Base-by-base conservation (phyloP, 2,329 filamentous ascomycete genomes). In the Botryosphaeria dothidea region DNA sequence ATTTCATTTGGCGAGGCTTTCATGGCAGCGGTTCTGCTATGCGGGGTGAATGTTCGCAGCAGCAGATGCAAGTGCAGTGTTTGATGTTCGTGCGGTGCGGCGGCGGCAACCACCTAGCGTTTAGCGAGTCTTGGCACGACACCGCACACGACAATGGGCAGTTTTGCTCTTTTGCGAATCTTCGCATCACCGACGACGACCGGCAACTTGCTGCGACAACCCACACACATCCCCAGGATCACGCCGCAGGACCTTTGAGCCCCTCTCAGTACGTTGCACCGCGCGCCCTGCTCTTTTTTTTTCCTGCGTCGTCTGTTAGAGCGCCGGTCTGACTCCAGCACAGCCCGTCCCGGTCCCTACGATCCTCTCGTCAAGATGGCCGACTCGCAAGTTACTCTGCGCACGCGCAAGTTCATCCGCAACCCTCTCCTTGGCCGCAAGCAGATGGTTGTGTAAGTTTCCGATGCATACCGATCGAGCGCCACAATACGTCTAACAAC, bases 361-460 rank as follows among this genome's bases (percentile, higher is more conserved):
- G 64, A 75, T 70, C 75, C 69, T 49, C 29, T 52, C 51, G 48
- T 62, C 77, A 96, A 84, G 83, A 97, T 97, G 94, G 91, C 93
- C 85, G 91, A 93, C 85, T 79, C 80, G 71, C 82, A 83, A 77
- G 81, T 84, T 71, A 84, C 82, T 71, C 75, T 84, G 79, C 82
- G 95, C 87, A 99, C 95, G 85, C 94, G 95, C 92, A 98, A 98
- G 88, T 99, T 99, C 92, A 96, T 98, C 86, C 92, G 93, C 87
- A 99, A 99, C 90, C 92, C 95, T 83, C 92, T 99, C 80, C 90
- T 99, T 81, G 92, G 91, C 82, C 92, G 94, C 83, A 97, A 96
- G 89, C 94, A 98, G 90, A 97, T 98, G 92, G 94, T 97, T 85
- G 92, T 97, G 94, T 97, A 92, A 78, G 76, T 68, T 41, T 76